Percentiles rank a stretch among this genome's conserved stretches.
Evolutionary conservation across 805 yeast genomes (phyloP).

Genomic region (Suhomyces prunicola): DNA sequence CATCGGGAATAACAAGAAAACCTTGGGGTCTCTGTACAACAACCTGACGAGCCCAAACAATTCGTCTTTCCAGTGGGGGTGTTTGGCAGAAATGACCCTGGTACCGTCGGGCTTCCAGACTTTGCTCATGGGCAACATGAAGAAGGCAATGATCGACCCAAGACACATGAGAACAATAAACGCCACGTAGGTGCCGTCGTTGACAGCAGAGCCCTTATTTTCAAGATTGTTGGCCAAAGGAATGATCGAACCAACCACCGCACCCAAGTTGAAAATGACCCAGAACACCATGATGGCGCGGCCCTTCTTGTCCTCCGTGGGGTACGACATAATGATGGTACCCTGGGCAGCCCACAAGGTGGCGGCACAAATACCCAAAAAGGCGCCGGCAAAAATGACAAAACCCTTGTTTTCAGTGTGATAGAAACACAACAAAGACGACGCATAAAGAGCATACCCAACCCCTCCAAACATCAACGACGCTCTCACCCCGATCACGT

Average conservation of each 20-base stretch:
- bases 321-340: conserved; percentile 54
- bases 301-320: conserved; percentile 53
- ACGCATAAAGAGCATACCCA: conserved; percentile 54
- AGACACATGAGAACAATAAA: conserved; percentile 49
- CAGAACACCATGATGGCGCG: conserved; percentile 53
- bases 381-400: conserved; percentile 55
- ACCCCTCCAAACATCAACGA: conserved; percentile 51
- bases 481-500: conserved; percentile 44
- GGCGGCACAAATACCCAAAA: conserved; percentile 54
- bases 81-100: conserved; percentile 42
- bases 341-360: conserved; percentile 61
- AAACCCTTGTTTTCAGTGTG: conserved; percentile 48
- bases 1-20: conserved; percentile 55
- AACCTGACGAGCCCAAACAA: conserved; percentile 37
- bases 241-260: conserved; percentile 55
- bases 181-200: conserved; percentile 52
- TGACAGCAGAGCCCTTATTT: conserved; percentile 29
- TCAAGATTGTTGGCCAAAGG: conserved; percentile 55
- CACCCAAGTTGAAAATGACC: conserved; percentile 61
- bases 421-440: conserved; percentile 47
- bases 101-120: conserved; percentile 52
- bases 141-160: conserved; percentile 45
- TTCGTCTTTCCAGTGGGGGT: conserved; percentile 47
- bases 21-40: conserved; percentile 41
- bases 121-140: conserved; percentile 47